Conservation (phyloP, 495 filamentous ascomycete species). For the Achaetomiella virescens region DNA sequence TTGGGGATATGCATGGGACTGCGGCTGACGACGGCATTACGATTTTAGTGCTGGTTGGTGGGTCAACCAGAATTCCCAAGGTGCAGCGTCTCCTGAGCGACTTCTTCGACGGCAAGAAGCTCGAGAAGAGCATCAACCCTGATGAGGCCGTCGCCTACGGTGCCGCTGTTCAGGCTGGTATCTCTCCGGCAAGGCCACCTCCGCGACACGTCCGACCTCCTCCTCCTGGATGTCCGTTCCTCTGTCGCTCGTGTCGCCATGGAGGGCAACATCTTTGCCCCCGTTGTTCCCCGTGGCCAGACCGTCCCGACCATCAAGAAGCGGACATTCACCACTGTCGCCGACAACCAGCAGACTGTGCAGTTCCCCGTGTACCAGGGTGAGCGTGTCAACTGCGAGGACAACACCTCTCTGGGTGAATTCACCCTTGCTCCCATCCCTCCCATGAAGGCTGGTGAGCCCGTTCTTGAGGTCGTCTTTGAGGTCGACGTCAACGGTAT, state of each 20-base stretch:
- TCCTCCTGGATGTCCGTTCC: constrained; percentile 95
- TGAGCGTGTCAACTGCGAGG: constrained; percentile 98
- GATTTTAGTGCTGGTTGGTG: too few relatives aligned
- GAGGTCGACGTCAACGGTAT: constrained; percentile 99
- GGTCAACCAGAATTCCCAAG: constrained; percentile 60
- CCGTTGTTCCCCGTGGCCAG: constrained; percentile 85
- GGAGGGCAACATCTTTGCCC: constrained; percentile 99
- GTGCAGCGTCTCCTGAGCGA: constrained; percentile 98
- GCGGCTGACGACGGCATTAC: too few relatives aligned
- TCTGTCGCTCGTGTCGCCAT: constrained; percentile 97
- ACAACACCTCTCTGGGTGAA: constrained; percentile 98
- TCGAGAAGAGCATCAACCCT: constrained; percentile 99
- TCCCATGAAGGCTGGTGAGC: constrained; percentile 96
- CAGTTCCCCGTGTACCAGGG: constrained; percentile 98
- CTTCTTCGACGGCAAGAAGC: constrained; percentile 99
- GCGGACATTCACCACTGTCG: constrained; percentile 93
- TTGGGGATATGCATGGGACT: too few relatives aligned
- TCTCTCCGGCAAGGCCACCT: constrained; percentile 94
- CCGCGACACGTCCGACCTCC: constrained; percentile 89
- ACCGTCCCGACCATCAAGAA: constrained; percentile 95
- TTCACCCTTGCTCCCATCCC: constrained; percentile 97
- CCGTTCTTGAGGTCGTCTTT: constrained; percentile 96
- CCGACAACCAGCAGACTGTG: constrained; percentile 92
- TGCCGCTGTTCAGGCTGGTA: constrained; percentile 97
- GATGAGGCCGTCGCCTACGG: constrained; percentile 99